Conservation (phyloP, 495 filamentous ascomycete species). For the Astrothelium macrocarpum region DNA sequence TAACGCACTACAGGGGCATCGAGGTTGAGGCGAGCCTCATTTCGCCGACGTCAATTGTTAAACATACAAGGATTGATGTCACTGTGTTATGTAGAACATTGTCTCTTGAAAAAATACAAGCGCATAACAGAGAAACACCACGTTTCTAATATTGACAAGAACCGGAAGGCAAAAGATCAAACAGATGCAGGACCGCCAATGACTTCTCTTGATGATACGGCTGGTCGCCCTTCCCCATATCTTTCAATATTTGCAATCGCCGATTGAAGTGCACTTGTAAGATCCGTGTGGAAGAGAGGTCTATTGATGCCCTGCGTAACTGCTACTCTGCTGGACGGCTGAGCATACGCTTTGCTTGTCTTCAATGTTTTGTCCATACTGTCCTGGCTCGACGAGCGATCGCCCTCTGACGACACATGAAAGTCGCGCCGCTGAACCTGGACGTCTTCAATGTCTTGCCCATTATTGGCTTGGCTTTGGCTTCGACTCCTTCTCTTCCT, state of each 20-base stretch:
- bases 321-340: conserved; percentile 39
- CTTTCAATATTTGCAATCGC: conserved; percentile 69
- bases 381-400: conserved; percentile 16
- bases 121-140: too few relatives aligned
- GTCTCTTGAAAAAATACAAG: too few relatives aligned
- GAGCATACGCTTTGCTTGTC: conserved; percentile 35
- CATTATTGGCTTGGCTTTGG: neutral
- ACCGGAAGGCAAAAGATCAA: neutral
- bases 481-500: conserved; percentile 24
- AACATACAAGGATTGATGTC: too few relatives aligned
- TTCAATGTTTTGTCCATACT: conserved; percentile 39
- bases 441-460: neutral
- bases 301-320: conserved; percentile 76
- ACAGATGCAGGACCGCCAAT: neutral
- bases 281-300: conserved; percentile 89
- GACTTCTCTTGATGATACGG: neutral
- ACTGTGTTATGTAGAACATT: too few relatives aligned
- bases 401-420: conserved; percentile 29
- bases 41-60: too few relatives aligned
- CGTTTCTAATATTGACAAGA: neutral
- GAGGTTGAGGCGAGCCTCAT: too few relatives aligned
- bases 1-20: too few relatives aligned
- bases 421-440: conserved; percentile 16
- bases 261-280: conserved; percentile 85
- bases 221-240: conserved; percentile 19